Base-by-base conservation (phyloP, 2,329 filamentous ascomycete species). In the Colletotrichum gloeosporioides region DNA sequence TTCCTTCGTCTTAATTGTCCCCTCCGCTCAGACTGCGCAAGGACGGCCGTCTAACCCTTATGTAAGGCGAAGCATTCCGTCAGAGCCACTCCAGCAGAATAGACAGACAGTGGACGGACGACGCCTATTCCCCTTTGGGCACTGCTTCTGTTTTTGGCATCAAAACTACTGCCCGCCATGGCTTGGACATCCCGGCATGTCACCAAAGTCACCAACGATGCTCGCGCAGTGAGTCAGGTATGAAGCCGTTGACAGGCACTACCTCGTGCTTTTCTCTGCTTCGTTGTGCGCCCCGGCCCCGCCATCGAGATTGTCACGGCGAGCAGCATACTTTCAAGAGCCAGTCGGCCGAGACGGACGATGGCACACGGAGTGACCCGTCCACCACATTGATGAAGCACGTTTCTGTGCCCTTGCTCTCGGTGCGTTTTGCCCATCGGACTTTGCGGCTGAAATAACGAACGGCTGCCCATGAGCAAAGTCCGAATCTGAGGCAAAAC, bases 71-170 rank as follows among this genome's bases (percentile, higher is more conserved):
- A 36, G n/a, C 27, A 44, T 44, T 44, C 9, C 15, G 31, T 72
- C 15, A 61, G 49, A 69, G 34, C 34, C 34, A 53, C 39, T 61
- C 18, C 36, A 29, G 27, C 63, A 44, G 15, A 66, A 66, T 53
- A 59, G 64, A 64, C 10, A 59, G n/a, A n/a, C 32, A 31, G 25
- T 32, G 16, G 32, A 10, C 27, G 16, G 18, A 22, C n/a, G 49
- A 55, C 18, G 36, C 8, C 67, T 69, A 53, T 29, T 39, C 63
- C 49, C n/a, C 18, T 59, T 64, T 49, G 63, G 57, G 73, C 13
- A 22, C 18, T 65, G 73, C 25, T 73, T n/a, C 70, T 73, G 39
- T 73, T 76, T 73, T 69, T 63, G 25, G 22, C 18, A 18, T 32
- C 66, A 39, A 12, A 44, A 44, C 6, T 44, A 44, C 39, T 44